These are phyloP conservation scores for Dissophora globulifera DNA, from an alignment of 192 early-diverging fungal genomes.

Conservation along the genomic window DNA sequence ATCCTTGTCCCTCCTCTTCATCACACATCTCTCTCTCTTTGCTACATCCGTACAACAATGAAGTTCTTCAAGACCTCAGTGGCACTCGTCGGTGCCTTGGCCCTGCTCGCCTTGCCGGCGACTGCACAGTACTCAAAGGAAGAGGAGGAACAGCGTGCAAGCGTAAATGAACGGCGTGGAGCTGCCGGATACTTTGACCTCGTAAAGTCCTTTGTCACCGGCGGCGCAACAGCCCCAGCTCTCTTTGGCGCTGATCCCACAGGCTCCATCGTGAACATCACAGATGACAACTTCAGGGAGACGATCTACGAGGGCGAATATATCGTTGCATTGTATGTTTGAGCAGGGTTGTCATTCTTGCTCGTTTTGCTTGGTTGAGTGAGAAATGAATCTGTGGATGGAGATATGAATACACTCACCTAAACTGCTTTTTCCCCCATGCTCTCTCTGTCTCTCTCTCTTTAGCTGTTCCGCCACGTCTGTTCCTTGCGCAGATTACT, in stretches of 20 bases:
- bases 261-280: conserved; percentile 21
- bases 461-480: conserved; percentile 17
- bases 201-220: conserved; percentile 25
- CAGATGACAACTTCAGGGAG: conserved; percentile 39
- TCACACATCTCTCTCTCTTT: no score
- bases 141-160: not conserved
- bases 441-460: not conserved
- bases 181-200: conserved; percentile 1
- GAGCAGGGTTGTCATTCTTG: not conserved
- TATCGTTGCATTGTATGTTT: conserved; percentile 45
- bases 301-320: conserved; percentile 44
- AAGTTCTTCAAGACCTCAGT: conserved; percentile 46
- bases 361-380: not conserved
- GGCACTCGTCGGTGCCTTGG: conserved; percentile 28
- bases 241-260: conserved; percentile 17
- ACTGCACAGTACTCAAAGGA: conserved; percentile 38
- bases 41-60: no score
- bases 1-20: not conserved
- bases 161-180: not conserved
- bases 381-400: not conserved
- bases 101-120: conserved; percentile 24
- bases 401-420: not conserved
- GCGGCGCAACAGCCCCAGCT: not conserved
- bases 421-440: not conserved
- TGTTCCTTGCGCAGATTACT: conserved; percentile 39